Conservation (phyloP, 1,284 basidiomycete genomes). For the Rhodotorula sp. region DNA sequence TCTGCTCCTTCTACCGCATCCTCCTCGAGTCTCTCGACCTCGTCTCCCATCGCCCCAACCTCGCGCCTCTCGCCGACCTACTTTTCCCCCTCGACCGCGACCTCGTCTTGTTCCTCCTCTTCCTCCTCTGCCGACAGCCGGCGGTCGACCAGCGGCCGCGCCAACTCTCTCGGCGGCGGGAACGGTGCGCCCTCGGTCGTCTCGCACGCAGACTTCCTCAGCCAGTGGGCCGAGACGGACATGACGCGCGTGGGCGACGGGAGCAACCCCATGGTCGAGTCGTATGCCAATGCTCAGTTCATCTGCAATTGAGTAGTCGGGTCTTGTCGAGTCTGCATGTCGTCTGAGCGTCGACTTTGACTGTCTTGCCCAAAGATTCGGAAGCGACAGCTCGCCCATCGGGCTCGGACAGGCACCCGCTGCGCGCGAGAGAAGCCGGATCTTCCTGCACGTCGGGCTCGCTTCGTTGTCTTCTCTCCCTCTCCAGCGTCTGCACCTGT, state of each 20-base stretch:
- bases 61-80: slow-evolving; percentile 51
- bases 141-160: slow-evolving; percentile 51
- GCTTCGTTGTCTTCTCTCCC: too few species aligned
- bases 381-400: neutral
- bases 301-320: slow-evolving; percentile 11
- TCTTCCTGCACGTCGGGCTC: neutral
- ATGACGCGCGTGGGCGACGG: slow-evolving; percentile 70
- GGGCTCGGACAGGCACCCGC: too few species aligned
- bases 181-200: slow-evolving; percentile 57
- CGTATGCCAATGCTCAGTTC: slow-evolving; percentile 74
- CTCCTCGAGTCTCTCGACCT: slow-evolving; percentile 31
- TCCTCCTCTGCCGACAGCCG: slow-evolving; percentile 37
- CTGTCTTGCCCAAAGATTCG: too few species aligned
- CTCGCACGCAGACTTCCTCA: slow-evolving; percentile 80
- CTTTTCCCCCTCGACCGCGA: slow-evolving; percentile 5
- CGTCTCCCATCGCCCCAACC: slow-evolving; percentile 62
- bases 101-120: slow-evolving; percentile 52
- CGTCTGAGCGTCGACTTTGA: too few species aligned
- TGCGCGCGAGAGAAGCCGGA: neutral
- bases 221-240: slow-evolving; percentile 72
- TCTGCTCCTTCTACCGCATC: slow-evolving; percentile 46
- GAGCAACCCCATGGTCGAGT: slow-evolving; percentile 82
- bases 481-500: too few species aligned
- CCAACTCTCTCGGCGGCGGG: slow-evolving; percentile 8
- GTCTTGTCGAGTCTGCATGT: neutral